Base-by-base conservation (phyloP, 1,284 basidiomycete species). In the Afroboletus lepidellus region DNA sequence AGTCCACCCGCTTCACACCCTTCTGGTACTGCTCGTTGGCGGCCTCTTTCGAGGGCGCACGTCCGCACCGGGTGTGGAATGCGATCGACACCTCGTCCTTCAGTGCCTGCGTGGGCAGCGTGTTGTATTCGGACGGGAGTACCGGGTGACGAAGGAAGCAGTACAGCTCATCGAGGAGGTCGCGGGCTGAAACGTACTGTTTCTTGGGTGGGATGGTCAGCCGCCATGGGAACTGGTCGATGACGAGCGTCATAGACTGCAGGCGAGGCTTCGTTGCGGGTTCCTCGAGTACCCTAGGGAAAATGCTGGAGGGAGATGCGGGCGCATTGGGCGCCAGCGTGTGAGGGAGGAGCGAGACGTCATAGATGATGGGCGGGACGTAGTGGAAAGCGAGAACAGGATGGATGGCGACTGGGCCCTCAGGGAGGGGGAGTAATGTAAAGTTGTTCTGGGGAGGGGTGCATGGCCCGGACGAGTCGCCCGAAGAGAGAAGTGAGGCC, bases 1-100 rank as follows among this genome's bases (percentile, higher is more conserved):
- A 74, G 55, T 79, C 77, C 0, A 79, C 69, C 27, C 74, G 67
- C 53, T 74, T 75, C 12, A 80, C 57, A 0, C 77, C 76, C 59
- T 72, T 71, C 6, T 55, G 56, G 50, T 66, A 57, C 50, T 75
- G 71, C 21, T 66, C 61, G 12, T 58, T 59, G 3, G 48, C 55
- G 0, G 48, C 52, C 46, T 54, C 65, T 8, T 51, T 50, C 0
- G 66, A 52, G 0, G 56, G 44, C 2, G 61, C 59, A 2, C 63
- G 63, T 0, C 44, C 38, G 30, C 66, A 78, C 2, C 80, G 70
- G 5, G 57, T 53, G 56, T 77, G 75, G 54, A 78, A 81, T 6
- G 77, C 73, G 3, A 62, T 60, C 0, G 73, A 72, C 3, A 78
- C 74, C 9, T 64, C 56, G 13, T 69, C 65, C 47, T 60, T 68